Percentiles rank a stretch among this genome's conserved stretches.
phyloP scores from a whole-genome alignment of 1,284 basidiomycete species.

The Vanrija sp. region DNA sequence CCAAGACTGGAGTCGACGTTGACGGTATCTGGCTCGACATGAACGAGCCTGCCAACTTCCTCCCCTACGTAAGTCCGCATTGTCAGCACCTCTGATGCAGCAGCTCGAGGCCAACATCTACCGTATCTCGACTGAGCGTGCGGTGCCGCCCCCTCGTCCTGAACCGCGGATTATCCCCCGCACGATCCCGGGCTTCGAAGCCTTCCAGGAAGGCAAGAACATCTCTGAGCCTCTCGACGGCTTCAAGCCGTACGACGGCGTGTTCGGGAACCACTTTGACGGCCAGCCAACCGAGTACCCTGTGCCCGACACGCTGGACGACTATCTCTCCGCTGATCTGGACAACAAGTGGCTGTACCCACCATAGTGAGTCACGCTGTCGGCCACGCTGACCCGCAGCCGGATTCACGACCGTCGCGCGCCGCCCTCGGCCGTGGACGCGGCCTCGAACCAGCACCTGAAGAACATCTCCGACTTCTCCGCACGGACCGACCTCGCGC shows the following conservation, averaged over 20 bases:
- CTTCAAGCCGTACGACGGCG: neutral
- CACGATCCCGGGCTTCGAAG: slow-evolving; percentile 10
- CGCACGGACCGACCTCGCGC: slow-evolving; percentile 53
- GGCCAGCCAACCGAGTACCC: neutral
- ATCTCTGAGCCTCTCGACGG: slow-evolving; percentile 13
- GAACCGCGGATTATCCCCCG: slow-evolving; percentile 16
- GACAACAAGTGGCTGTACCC: slow-evolving; percentile 30
- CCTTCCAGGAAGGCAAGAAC: slow-evolving; percentile 18
- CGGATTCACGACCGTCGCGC: slow-evolving; percentile 23
- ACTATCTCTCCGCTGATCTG: slow-evolving; percentile 20
- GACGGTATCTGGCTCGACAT: slow-evolving; percentile 64
- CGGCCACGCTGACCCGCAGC: neutral
- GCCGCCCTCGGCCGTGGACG: slow-evolving; percentile 14
- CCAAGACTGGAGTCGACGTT: slow-evolving; percentile 18
- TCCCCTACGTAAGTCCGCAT: slow-evolving; percentile 19
- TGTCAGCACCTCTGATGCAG: neutral
- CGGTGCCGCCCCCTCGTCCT: slow-evolving; percentile 13
- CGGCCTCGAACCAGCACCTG: slow-evolving; percentile 14
- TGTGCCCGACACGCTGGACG: slow-evolving; percentile 6
- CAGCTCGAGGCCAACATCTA: slow-evolving; percentile 28
- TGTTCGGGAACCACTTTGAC: neutral
- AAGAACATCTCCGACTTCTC: slow-evolving; percentile 35
- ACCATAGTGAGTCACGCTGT: slow-evolving; percentile 16
- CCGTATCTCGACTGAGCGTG: slow-evolving; percentile 19
- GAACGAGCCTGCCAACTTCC: slow-evolving; percentile 54